Evolutionary conservation across 306 rosid species (phyloP).

Genomic region (Erythrophleum fordii): DNA sequence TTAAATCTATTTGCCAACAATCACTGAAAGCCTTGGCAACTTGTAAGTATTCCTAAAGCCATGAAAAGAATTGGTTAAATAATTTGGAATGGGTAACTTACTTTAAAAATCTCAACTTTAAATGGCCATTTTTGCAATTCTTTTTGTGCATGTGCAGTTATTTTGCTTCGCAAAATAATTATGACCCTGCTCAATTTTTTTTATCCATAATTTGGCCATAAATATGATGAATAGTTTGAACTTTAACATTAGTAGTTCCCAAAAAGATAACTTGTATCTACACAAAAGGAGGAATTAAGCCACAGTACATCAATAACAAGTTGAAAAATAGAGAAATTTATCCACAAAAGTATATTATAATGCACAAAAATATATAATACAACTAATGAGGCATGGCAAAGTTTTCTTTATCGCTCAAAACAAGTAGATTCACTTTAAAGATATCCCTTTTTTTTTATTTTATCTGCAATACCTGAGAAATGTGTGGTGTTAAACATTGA

Average conservation of each 20-base stretch:
- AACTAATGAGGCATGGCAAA: background rate
- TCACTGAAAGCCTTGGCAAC: background rate
- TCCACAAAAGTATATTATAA: background rate
- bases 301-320: background rate
- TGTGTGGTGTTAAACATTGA: background rate
- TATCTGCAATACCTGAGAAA: background rate
- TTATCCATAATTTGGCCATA: conserved; percentile 27
- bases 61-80: background rate
- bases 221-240: background rate
- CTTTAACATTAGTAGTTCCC: conserved; percentile 46
- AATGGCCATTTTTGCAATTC: conserved; percentile 32
- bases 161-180: conserved; percentile 49
- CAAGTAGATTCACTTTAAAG: background rate
- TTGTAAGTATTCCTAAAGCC: background rate
- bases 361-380: background rate
- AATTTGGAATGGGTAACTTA: conserved; percentile 29
- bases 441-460: background rate
- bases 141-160: conserved; percentile 44
- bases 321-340: background rate
- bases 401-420: background rate
- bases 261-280: conserved; percentile 51
- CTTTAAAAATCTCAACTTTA: conserved; percentile 52
- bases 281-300: conserved; percentile 15
- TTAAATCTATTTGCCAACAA: background rate
- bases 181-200: conserved; percentile 42